Evolutionary conservation across 208 protist species (phyloP), one percentile per base, ranked within the genome.

Genomic region (Strigomonas culicis): DNA sequence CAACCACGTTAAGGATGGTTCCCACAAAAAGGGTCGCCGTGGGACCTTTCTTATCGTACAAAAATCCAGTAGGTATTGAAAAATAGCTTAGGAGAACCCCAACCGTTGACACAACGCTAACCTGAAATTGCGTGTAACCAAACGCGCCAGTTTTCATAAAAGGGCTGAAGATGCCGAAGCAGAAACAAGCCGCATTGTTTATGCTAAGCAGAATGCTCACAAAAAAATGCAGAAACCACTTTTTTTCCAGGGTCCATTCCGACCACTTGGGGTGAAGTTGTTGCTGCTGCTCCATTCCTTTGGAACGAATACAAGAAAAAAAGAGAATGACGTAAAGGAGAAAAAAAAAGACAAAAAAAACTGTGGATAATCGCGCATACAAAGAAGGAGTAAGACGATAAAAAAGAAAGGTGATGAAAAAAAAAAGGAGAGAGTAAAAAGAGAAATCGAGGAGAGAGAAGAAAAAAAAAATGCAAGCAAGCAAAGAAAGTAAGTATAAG

Each of bases 81-180:
- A 91, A 90, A 74, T 91, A 94, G 66, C 84, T 91, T 32, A 91
- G 73, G 6, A 93, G 59, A 15, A 89, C 82, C 17, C 87, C 87
- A 1, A 88, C 74, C 11, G 87, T 93, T 3, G 84, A 85, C 1
- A 93, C 70, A 3, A 75, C 39, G 55, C 84, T 88, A 1, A 94
- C 63, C 58, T 90, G 49, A 11, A 77, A 78, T 50, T 90, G 82
- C 36, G 57, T 87, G 63, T 83, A 89, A 15, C 64, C 53, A 59
- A 89, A 90, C 0, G 66, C 65, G 7, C 63, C 75, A 4, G 28
- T 17, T 52, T 90, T 86, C 74, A 94, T 79, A 68, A 68, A 85
- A 0, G 81, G 80, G 41, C 77, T 90, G 68, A 91, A 88, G 58
- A 94, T 79, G 46, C 72, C 80, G 57, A 91, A 94, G 43, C 74